These are phyloP conservation scores for Daedaleopsis nitida DNA, from an alignment of 768 basidiomycete genomes.

Conservation along the genomic window DNA sequence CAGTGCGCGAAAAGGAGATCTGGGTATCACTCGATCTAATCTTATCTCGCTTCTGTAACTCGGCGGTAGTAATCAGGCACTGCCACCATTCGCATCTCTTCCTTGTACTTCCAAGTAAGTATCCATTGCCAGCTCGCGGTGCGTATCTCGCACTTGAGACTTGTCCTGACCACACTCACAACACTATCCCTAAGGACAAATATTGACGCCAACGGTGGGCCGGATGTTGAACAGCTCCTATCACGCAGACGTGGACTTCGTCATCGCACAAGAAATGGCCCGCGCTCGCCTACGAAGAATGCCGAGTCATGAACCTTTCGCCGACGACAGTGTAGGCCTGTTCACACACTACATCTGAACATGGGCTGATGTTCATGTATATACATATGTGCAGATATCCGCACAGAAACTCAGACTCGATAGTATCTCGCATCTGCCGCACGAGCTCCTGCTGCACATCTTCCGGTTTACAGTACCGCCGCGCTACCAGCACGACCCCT, in stretches of 20 bases:
- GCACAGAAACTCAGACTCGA: too few relatives aligned
- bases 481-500: slow-evolving; percentile 6
- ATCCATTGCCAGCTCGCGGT: background rate
- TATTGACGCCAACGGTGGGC: background rate
- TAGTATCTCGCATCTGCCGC: background rate
- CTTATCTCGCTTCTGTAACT: background rate
- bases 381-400: too few relatives aligned
- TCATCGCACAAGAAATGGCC: slow-evolving; percentile 8
- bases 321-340: too few relatives aligned
- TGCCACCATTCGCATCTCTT: background rate
- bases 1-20: too few relatives aligned
- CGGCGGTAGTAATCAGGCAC: background rate
- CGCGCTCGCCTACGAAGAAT: background rate
- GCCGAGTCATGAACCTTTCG: too few relatives aligned
- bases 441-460: slow-evolving; percentile 8
- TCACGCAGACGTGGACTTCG: background rate
- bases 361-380: too few relatives aligned
- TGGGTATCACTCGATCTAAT: background rate
- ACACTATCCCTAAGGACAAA: background rate
- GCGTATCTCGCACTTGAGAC: background rate
- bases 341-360: too few relatives aligned
- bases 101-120: background rate
- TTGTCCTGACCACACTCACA: background rate
- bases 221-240: background rate
- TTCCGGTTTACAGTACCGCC: background rate